A percentile compares a stretch with the other conserved stretches of the same genome.
These are phyloP conservation scores for Chrysoporthe deuterocubensis DNA, from an alignment of 2,329 filamentous ascomycete species.

Conservation along the genomic window DNA sequence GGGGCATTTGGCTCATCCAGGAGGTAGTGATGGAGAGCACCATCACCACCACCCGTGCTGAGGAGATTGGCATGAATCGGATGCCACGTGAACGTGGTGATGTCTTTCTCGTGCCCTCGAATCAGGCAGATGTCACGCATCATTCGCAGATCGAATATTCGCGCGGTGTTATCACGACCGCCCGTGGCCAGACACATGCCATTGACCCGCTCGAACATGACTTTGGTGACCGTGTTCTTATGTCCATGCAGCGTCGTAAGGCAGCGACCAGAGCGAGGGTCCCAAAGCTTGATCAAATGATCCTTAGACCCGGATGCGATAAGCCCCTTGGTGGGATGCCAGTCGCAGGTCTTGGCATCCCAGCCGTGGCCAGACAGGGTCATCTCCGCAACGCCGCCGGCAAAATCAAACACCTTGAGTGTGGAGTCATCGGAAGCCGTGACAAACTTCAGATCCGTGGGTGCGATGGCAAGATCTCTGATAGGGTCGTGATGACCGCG, in stretches of 20 bases:
- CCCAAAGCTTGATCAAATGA: conserved; percentile 96
- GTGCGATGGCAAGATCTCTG: conserved; percentile 88
- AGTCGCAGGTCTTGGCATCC: conserved; percentile 97
- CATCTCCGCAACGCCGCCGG: conserved; percentile 79
- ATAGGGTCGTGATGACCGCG: conserved; percentile 90
- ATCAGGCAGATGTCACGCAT: conserved; percentile 97
- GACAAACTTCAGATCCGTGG: conserved; percentile 93
- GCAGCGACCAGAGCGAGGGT: conserved; percentile 87
- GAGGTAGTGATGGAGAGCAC: conserved; percentile 90
- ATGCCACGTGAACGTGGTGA: conserved; percentile 92
- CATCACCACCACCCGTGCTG: conserved; percentile 88
- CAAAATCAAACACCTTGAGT: conserved; percentile 96
- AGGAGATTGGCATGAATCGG: conserved; percentile 88
- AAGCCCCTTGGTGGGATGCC: conserved; percentile 94
- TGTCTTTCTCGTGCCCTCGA: conserved; percentile 94
- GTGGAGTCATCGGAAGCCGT: conserved; percentile 94
- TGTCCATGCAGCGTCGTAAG: conserved; percentile 94
- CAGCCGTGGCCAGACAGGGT: conserved; percentile 92
- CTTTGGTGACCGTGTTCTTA: conserved; percentile 96
- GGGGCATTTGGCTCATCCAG: conserved; percentile 92
- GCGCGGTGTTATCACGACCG: conserved; percentile 88
- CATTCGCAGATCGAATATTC: conserved; percentile 94
- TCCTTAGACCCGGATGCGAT: conserved; percentile 97
- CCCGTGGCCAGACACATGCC: conserved; percentile 88
- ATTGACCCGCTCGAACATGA: conserved; percentile 83